A percentile compares a stretch with the other conserved stretches of the same genome.
These are phyloP conservation scores for Triticum aestivum DNA, from an alignment of 176 grass and related monocot genomes.

Conservation along the genomic window IWGSC_CS_RefSeq_v2.1 NC_057805.1:432753001-432753500, in stretches of 20 bases:
- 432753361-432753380: neutral
- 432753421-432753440: neutral
- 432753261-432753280: neutral
- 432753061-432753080: too few species aligned
- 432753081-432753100: neutral
- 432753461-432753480: constrained; percentile 81
- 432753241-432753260: neutral
- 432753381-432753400: too few species aligned
- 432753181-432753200: neutral
- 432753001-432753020: neutral
- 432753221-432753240: constrained; percentile 20
- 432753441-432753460: constrained; percentile 51
- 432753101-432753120: neutral
- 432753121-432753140: neutral
- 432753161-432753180: neutral
- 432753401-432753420: too few species aligned
- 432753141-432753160: neutral
- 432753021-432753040: neutral
- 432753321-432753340: neutral
- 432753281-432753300: neutral
- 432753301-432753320: neutral
- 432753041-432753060: constrained; percentile 29
- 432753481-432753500: constrained; percentile 99
- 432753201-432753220: constrained; percentile 36
- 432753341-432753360: neutral